Base-by-base conservation (phyloP, 2,329 filamentous ascomycete species). In the Malbranchea zuffiana region DNA sequence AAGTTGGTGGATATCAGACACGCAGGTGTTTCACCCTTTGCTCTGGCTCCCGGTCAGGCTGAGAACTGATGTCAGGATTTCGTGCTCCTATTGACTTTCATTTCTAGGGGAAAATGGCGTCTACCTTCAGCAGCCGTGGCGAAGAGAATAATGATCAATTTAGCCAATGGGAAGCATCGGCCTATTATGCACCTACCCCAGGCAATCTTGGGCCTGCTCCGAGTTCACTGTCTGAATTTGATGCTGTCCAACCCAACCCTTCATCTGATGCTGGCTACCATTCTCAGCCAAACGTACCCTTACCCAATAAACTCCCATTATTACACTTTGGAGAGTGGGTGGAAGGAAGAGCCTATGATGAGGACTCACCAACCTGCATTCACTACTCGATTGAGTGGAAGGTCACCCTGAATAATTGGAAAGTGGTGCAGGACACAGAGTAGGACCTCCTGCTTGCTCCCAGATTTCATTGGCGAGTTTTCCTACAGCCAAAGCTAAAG, bases 361-460 rank as follows among this genome's bases (percentile, higher is more conserved):
- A 45, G 20, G 7, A 36, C n/a, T 23, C 33, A 23, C 33, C 33
- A 8, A 36, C 13, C 23, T 36, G 33, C 27, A 20, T 39, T 24
- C 42, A 35, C 8, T 43, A 45, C 21, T 43, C 40, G 18, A 45
- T 43, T 26, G 45, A 46, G 36, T 46, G 39, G 35, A 46, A 46
- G 32, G 33, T 46, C 13, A 43, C 29, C 21, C 32, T 47, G 19
- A 44, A 44, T n/a, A 44, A 46, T 18, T 32, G 34, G 36, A 4
- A 12, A 10, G 31, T 47, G 23, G 21, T 36, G 21, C 41, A 41
- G 32, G 34, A 39, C 15, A 47, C 41, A 16, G 43, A 46, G 38
- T 34, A 36, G 31, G 43, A 44, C 32, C 10, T 39, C 18, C 41
- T 46, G 18, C 32, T 46, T n/a, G 32, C 37, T 27, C 42, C 42